Percentiles rank a stretch among this genome's conserved stretches.
These are phyloP conservation scores for Xylaria flabelliformis DNA, from an alignment of 495 filamentous ascomycete species.

Conservation along the genomic window DNA sequence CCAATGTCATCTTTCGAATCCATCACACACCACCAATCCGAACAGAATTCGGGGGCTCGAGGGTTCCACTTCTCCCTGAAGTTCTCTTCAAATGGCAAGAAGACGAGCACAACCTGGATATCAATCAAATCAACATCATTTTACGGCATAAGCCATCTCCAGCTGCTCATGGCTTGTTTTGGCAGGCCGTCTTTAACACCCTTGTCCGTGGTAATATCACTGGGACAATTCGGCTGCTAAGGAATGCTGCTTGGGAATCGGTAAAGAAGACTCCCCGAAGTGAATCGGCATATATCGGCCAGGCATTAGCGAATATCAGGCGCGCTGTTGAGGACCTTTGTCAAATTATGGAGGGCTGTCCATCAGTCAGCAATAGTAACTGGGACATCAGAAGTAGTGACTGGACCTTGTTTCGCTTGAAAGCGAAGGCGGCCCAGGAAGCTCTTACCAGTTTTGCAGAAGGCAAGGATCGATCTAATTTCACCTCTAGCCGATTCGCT, in stretches of 20 bases:
- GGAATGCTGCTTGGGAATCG: slow-evolving; percentile 74
- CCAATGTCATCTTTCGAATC: slow-evolving; percentile 71
- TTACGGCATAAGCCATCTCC: slow-evolving; percentile 69
- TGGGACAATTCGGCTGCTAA: slow-evolving; percentile 67
- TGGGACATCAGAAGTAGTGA: slow-evolving; percentile 80
- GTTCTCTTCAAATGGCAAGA: slow-evolving; percentile 82
- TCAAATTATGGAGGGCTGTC: slow-evolving; percentile 71
- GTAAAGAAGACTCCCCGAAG: slow-evolving; percentile 59
- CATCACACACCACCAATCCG: slow-evolving; percentile 66
- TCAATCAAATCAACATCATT: slow-evolving; percentile 64
- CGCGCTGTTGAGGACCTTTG: slow-evolving; percentile 69
- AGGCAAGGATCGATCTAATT: slow-evolving; percentile 59
- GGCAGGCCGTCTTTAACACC: slow-evolving; percentile 73
- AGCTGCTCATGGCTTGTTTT: slow-evolving; percentile 74
- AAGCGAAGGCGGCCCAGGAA: slow-evolving; percentile 66
- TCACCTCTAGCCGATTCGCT: slow-evolving; percentile 42
- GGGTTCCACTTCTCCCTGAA: slow-evolving; percentile 65
- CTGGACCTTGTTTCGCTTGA: slow-evolving; percentile 79
- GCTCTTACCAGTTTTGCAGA: slow-evolving; percentile 78
- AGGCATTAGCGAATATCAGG: slow-evolving; percentile 74
- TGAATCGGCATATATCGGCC: slow-evolving; percentile 70
- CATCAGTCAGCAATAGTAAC: slow-evolving; percentile 62
- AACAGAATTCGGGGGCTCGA: slow-evolving; percentile 46
- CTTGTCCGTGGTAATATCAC: slow-evolving; percentile 74
- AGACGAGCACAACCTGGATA: slow-evolving; percentile 67